Percentiles rank a stretch among this genome's conserved stretches.
phyloP scores from a whole-genome alignment of 2,329 filamentous ascomycete species.

The Trichoderma hamatum region DNA sequence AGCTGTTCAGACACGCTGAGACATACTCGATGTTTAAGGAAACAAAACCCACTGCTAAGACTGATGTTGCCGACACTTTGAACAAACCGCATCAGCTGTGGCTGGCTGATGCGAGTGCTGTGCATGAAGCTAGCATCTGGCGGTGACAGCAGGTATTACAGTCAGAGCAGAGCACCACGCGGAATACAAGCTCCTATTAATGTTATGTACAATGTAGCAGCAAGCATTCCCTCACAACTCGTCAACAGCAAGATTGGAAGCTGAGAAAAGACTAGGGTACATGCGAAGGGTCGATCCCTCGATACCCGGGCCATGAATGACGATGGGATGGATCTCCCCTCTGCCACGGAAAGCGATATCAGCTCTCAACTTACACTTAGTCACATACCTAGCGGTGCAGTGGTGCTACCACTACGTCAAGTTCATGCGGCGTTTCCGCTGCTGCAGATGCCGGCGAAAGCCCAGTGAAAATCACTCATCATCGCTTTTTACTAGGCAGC shows the following conservation, averaged over 20 bases:
- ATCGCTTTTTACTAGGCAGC: background rate
- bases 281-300: constrained; percentile 2
- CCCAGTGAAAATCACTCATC: constrained; percentile 4
- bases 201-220: background rate
- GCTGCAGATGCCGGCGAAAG: background rate
- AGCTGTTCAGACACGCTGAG: constrained; percentile 7
- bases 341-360: background rate
- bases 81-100: background rate
- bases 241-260: background rate
- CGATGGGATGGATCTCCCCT: background rate
- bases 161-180: background rate
- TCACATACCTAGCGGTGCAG: background rate
- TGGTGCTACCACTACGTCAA: background rate
- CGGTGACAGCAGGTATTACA: constrained; percentile 7
- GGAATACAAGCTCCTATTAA: no score
- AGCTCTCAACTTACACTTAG: constrained; percentile 1
- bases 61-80: background rate
- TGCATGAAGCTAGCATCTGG: constrained; percentile 13
- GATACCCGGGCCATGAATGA: constrained; percentile 11
- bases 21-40: background rate
- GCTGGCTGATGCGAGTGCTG: background rate
- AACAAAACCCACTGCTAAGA: background rate
- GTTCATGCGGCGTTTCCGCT: background rate
- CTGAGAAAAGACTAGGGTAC: background rate
- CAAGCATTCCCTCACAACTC: background rate